Base-by-base conservation (phyloP, 2,329 filamentous ascomycete species). In the Alternaria solani region DNA sequence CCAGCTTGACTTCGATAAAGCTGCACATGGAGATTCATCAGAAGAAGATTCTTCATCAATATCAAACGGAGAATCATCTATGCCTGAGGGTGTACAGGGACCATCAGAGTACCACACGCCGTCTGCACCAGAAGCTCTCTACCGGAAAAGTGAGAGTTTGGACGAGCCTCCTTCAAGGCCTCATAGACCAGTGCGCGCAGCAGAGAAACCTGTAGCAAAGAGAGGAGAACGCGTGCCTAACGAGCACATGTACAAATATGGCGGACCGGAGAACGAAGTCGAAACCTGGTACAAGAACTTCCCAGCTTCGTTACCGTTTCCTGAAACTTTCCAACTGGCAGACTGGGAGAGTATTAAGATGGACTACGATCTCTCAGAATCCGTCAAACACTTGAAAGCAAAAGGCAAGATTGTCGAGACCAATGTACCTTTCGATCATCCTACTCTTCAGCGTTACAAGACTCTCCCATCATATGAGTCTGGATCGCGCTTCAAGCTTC, bases 311-410 rank as follows among this genome's bases (percentile, higher is more conserved):
- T 58, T 77, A 7, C 67, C 68, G 5, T 75, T 76, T 28, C 71
- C 72, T 9, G 71, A 77, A 54, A 76, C 66, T 0, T 58, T 68
- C 9, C 62, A 67, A 39, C 68, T 75, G 66, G 69, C 70, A 18
- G 60, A 68, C 39, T 72, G 67, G 69, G 75, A 77, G 36, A 75
- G 69, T 57, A 53, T 70, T 38, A 72, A 67, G 44, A 74, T 75
- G 14, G 51, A 71, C 25, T 70, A 61, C 47, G 71, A 76, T 55
- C 62, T 76, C 25, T 48, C 41, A 1, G 55, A 66, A 34, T 64
- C 61, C 20, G 61, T 60, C 9, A 64, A 49, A 2, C 32, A 42
- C 18, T 28, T 51, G 43, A 65, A 68, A 9, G 57, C 64, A n/a
- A 47, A 63, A 3, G 55, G 54, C 2, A 49, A 52, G 14, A 23